Evolutionary conservation across 2,329 filamentous ascomycete species (phyloP).

Genomic region (Cladobotryum protrusum): DNA sequence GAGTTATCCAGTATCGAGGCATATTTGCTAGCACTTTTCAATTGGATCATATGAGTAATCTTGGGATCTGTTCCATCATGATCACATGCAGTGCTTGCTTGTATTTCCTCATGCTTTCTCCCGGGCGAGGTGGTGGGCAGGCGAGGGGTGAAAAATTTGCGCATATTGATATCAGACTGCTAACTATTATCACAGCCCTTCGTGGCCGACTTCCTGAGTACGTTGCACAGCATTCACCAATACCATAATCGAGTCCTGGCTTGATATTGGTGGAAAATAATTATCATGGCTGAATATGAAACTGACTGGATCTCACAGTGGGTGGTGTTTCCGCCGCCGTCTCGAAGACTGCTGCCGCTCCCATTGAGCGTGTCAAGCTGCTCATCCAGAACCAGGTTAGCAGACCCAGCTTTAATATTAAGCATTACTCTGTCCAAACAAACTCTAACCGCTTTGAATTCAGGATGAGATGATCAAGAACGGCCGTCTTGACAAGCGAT

Average conservation of each 20-base stretch:
- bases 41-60: constrained; percentile 12
- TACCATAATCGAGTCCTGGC: not conserved
- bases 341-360: constrained; percentile 99
- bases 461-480: constrained; percentile 99
- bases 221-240: constrained; percentile 38
- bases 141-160: constrained; percentile 10
- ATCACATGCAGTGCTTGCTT: not conserved
- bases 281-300: constrained; percentile 6
- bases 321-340: constrained; percentile 99
- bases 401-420: constrained; percentile 20
- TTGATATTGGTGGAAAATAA: constrained; percentile 4
- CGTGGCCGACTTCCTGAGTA: constrained; percentile 98
- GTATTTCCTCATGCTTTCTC: not conserved
- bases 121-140: not conserved
- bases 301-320: constrained; percentile 53
- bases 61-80: constrained; percentile 1
- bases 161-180: constrained; percentile 8
- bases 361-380: constrained; percentile 99
- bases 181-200: constrained; percentile 59
- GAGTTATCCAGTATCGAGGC: constrained; percentile 3
- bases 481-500: constrained; percentile 97
- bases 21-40: constrained; percentile 14
- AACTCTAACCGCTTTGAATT: constrained; percentile 6
- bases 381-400: constrained; percentile 99
- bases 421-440: too few relatives aligned